These are phyloP conservation scores for Saprolegnia diclina DNA, from an alignment of 352 stramenopile genomes.

Conservation along the genomic window DNA sequence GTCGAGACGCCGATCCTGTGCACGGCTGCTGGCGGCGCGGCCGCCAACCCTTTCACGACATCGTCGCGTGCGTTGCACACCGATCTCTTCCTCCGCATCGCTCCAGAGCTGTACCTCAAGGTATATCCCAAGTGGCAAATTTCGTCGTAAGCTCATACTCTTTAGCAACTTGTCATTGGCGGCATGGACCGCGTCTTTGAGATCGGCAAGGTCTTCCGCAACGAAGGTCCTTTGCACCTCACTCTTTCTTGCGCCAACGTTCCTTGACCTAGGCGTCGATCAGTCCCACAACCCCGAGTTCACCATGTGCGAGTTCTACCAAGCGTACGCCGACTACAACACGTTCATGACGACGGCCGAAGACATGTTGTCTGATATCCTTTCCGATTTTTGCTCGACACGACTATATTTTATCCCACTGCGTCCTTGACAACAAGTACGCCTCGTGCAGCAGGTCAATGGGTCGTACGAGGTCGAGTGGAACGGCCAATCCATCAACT, in stretches of 20 bases:
- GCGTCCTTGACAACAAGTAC: constrained; percentile 18
- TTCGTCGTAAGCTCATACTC: constrained; percentile 27
- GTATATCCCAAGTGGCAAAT: not conserved
- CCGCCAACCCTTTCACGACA: constrained; percentile 97
- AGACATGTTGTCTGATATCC: constrained; percentile 90
- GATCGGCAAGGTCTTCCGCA: constrained; percentile 97
- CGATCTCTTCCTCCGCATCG: constrained; percentile 94
- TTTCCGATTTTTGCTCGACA: constrained; percentile 19
- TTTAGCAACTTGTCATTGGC: constrained; percentile 76
- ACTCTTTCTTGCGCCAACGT: not conserved
- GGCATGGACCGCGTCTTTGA: constrained; percentile 98
- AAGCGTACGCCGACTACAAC: constrained; percentile 98
- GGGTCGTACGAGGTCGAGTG: constrained; percentile 96
- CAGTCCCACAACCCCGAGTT: constrained; percentile 99
- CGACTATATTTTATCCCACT: not conserved
- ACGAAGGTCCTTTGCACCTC: constrained; percentile 79
- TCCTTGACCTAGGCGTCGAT: constrained; percentile 68
- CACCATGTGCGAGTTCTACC: constrained; percentile 99
- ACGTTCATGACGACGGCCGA: constrained; percentile 98
- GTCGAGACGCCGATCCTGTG: constrained; percentile 99
- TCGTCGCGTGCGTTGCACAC: constrained; percentile 95
- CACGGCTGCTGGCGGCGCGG: constrained; percentile 95
- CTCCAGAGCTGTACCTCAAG: constrained; percentile 99
- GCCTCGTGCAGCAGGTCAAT: constrained; percentile 96
- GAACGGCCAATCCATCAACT: constrained; percentile 91